Evolutionary conservation across 2,329 filamentous ascomycete genomes (phyloP).

Genomic region (Tympanopsis confertula): DNA sequence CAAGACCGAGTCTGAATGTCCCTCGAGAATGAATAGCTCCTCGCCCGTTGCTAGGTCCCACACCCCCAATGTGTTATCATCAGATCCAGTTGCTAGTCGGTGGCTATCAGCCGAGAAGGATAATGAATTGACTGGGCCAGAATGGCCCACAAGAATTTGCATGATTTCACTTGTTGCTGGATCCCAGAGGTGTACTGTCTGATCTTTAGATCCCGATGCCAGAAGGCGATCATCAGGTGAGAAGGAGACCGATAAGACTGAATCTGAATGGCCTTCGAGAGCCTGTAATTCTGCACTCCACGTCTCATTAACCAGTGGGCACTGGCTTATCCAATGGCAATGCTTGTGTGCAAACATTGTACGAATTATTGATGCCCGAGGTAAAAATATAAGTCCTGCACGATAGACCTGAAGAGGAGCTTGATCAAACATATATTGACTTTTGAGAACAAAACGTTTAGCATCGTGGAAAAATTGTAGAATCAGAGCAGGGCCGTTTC

Average conservation of each 20-base stretch:
- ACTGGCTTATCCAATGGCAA: neutral
- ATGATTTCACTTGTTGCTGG: neutral
- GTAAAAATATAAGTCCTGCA: conserved; percentile 12
- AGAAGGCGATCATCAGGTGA: neutral
- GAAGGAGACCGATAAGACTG: neutral
- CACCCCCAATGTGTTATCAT: neutral
- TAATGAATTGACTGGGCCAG: neutral
- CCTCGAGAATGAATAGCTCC: neutral
- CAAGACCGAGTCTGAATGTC: neutral
- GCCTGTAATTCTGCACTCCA: neutral
- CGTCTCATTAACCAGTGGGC: neutral
- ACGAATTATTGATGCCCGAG: conserved; percentile 7
- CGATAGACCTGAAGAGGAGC: conserved; percentile 14
- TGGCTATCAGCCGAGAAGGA: neutral
- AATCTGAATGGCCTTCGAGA: conserved; percentile 1
- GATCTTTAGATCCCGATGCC: neutral
- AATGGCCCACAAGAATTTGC: neutral
- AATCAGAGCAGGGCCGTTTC: neutral
- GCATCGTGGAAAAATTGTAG: conserved; percentile 1
- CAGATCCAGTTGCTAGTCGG: neutral
- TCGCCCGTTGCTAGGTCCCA: neutral
- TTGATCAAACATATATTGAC: conserved; percentile 10
- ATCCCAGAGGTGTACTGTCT: neutral
- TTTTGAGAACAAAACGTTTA: conserved; percentile 12
- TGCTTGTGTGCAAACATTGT: neutral